Conservation (phyloP, 129 eudicot species). For the Deinandra increscens region DNA sequence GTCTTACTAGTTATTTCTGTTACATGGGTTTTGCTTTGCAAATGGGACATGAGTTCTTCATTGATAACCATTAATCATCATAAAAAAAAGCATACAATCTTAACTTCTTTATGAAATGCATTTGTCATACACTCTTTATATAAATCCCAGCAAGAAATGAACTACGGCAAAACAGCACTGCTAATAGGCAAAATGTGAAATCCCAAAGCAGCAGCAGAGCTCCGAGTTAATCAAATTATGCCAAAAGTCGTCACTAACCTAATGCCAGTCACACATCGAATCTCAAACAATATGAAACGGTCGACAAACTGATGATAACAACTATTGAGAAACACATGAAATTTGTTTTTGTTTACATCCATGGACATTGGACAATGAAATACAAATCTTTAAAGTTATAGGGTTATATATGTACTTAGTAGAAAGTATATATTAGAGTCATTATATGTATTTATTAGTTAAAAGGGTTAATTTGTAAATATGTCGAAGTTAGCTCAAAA, state of each 20-base stretch:
- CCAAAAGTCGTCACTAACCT: background rate
- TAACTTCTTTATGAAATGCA: background rate
- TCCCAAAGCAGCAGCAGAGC: background rate
- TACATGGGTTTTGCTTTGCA: constrained; percentile 58
- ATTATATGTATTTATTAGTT: too few relatives aligned
- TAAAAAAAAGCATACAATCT: background rate
- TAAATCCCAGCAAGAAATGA: background rate
- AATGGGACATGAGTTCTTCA: constrained; percentile 74
- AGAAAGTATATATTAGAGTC: too few relatives aligned
- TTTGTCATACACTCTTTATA: background rate
- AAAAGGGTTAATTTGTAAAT: too few relatives aligned
- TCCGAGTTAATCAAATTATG: background rate
- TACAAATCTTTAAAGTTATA: too few relatives aligned
- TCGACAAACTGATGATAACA: background rate
- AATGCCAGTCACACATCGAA: background rate
- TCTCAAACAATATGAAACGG: background rate
- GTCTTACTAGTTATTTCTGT: constrained; percentile 36
- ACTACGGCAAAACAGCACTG: too few relatives aligned
- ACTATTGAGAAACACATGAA: too few relatives aligned
- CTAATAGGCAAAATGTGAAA: too few relatives aligned
- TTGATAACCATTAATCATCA: constrained; percentile 45
- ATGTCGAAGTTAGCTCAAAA: too few relatives aligned
- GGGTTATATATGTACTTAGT: too few relatives aligned
- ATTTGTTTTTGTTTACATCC: too few relatives aligned
- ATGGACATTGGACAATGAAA: too few relatives aligned